Percentiles rank a stretch among this genome's conserved stretches.
phyloP scores from a whole-genome alignment of 257 asterid genomes.

The Petunia axillaris region DNA sequence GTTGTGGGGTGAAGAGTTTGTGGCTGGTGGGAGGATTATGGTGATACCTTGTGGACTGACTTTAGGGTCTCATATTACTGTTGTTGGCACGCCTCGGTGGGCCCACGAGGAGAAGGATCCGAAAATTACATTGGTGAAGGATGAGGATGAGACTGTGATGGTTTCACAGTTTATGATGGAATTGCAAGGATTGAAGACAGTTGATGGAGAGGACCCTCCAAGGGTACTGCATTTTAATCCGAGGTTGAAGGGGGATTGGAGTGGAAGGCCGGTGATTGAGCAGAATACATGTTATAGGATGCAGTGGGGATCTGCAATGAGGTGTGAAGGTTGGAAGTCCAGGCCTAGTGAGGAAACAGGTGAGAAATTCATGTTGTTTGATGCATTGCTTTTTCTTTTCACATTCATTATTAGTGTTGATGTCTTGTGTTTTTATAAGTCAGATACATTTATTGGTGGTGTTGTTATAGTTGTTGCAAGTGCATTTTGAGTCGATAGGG shows the following conservation, averaged over 20 bases:
- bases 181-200: slow-evolving; percentile 81
- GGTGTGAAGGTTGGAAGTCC: slow-evolving; percentile 91
- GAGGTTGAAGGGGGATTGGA: slow-evolving; percentile 92
- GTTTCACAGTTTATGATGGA: slow-evolving; percentile 88
- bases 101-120: slow-evolving; percentile 56
- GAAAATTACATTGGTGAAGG: slow-evolving; percentile 44
- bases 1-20: slow-evolving; percentile 50
- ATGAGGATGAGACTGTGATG: slow-evolving; percentile 40
- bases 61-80: slow-evolving; percentile 87
- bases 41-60: slow-evolving; percentile 89
- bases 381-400: slow-evolving; percentile 16
- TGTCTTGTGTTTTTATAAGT: background rate
- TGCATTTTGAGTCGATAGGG: background rate
- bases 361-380: slow-evolving; percentile 35
- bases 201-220: slow-evolving; percentile 97
- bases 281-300: slow-evolving; percentile 88
- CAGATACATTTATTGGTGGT: background rate
- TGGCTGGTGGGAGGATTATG: slow-evolving; percentile 53
- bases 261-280: slow-evolving; percentile 79
- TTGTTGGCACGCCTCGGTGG: slow-evolving; percentile 71
- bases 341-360: slow-evolving; percentile 86
- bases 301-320: slow-evolving; percentile 90
- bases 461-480: background rate
- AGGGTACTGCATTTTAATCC: slow-evolving; percentile 92
- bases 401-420: background rate